Conservation (phyloP, 768 basidiomycete genomes). For the Lactarius psammicola region DNA sequence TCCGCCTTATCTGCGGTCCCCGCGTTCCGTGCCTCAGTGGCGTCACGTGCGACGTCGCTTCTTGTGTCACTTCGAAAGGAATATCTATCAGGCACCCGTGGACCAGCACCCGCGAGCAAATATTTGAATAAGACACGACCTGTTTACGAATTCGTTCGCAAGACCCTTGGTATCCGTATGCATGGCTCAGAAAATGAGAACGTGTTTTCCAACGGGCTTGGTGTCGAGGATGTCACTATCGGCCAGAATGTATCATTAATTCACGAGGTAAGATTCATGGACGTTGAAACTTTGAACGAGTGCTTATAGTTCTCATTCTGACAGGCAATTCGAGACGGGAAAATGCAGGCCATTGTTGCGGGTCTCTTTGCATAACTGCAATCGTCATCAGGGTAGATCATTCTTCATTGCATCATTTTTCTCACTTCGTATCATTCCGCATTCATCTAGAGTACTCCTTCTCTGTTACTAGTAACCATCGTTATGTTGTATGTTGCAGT, state of each 20-base stretch:
- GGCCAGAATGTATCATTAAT: constrained; percentile 74
- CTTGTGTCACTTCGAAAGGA: constrained; percentile 51
- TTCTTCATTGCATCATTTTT: not conserved
- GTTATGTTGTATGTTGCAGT: not conserved
- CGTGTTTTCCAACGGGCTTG: constrained; percentile 59
- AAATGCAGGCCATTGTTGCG: constrained; percentile 58
- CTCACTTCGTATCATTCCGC: not conserved
- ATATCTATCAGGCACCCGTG: constrained; percentile 58
- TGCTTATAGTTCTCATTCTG: not conserved
- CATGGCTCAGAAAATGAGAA: constrained; percentile 73
- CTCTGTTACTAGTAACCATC: not conserved
- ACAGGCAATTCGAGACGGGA: constrained; percentile 65
- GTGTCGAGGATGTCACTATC: constrained; percentile 62
- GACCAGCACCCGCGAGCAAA: constrained; percentile 62
- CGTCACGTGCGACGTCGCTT: constrained; percentile 45
- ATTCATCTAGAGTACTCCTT: not conserved
- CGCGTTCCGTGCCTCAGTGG: constrained; percentile 53
- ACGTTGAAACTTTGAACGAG: not conserved
- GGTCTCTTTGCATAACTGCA: constrained; percentile 43
- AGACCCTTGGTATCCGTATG: constrained; percentile 73
- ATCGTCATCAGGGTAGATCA: not conserved
- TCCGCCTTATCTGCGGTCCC: constrained; percentile 41
- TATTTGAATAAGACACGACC: constrained; percentile 67
- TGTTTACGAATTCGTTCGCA: constrained; percentile 75
- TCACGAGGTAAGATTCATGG: constrained; percentile 53